A percentile compares a stretch with the other conserved stretches of the same genome.
phyloP scores from a whole-genome alignment of 2,329 filamentous ascomycete genomes.

The Pezicula neosporulosa region DNA sequence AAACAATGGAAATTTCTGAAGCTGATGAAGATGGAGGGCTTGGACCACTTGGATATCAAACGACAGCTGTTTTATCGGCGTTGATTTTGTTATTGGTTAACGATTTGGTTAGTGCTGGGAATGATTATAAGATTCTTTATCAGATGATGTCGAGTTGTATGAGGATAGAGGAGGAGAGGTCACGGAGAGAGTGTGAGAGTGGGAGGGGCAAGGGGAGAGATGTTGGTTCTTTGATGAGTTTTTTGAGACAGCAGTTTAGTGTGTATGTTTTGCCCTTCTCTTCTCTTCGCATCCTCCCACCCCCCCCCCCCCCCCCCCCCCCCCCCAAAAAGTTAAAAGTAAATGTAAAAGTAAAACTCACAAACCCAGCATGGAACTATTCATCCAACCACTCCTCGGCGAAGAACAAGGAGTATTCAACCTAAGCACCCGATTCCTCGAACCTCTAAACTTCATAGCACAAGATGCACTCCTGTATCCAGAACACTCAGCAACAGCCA shows the following conservation, averaged over 20 bases:
- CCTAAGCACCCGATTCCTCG: not conserved
- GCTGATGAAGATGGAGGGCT: too few species aligned
- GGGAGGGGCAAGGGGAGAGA: not conserved
- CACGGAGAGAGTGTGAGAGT: too few species aligned
- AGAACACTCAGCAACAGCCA: not conserved
- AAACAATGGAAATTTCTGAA: too few species aligned
- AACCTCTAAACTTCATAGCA: not conserved
- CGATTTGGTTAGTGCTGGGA: not conserved
- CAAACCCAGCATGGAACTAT: not conserved
- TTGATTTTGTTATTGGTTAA: not conserved
- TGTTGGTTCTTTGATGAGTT: not conserved
- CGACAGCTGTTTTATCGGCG: not conserved
- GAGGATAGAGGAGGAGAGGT: not conserved
- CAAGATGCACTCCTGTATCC: not conserved
- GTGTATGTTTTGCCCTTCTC: not conserved
- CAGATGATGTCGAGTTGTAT: not conserved
- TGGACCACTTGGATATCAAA: not conserved
- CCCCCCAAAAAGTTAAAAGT: too few species aligned
- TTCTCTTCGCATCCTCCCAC: too few species aligned
- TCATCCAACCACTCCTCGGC: not conserved
- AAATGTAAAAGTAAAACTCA: too few species aligned
- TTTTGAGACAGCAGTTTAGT: not conserved
- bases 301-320: too few species aligned
- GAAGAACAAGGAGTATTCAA: not conserved
- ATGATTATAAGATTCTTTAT: not conserved